phyloP scores from a whole-genome alignment of 352 stramenopile species.

The Nothophytophthora sp. region DNA sequence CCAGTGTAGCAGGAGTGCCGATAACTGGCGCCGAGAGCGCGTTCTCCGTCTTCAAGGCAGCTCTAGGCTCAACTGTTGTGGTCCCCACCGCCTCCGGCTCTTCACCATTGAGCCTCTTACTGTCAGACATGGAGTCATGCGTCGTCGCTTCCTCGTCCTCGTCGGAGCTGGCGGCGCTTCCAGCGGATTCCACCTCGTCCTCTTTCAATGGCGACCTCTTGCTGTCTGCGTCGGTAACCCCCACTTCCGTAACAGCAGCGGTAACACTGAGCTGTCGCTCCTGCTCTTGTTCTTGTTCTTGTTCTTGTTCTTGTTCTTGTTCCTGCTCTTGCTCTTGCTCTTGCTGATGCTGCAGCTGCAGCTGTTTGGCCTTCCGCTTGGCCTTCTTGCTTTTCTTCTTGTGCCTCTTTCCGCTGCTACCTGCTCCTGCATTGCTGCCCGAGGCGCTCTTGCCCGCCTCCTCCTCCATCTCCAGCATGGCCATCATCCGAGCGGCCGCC shows the following conservation, averaged over 20 bases:
- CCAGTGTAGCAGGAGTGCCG: constrained; percentile 12
- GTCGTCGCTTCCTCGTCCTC: constrained; percentile 19
- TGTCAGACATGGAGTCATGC: constrained; percentile 11
- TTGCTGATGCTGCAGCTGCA: constrained; percentile 26
- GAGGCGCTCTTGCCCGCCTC: constrained; percentile 16
- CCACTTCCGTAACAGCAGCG: background rate
- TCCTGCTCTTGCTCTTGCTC: constrained; percentile 14
- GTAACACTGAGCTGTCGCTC: background rate
- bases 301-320: background rate
- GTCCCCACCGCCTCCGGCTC: no score
- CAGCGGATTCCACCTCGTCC: constrained; percentile 7
- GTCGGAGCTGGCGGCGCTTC: constrained; percentile 15
- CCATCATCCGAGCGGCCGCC: constrained; percentile 73
- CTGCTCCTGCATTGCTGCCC: background rate
- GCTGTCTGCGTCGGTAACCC: background rate
- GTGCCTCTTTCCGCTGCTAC: constrained; percentile 31
- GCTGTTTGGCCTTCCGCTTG: constrained; percentile 51
- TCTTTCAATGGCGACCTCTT: constrained; percentile 8
- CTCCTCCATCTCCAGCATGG: constrained; percentile 86
- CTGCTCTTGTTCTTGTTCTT: background rate
- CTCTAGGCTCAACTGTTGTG: no score
- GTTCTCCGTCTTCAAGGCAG: background rate
- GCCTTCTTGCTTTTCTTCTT: constrained; percentile 83
- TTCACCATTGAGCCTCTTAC: constrained; percentile 18
- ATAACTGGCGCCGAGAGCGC: background rate